A percentile compares a stretch with the other conserved stretches of the same genome.
Evolutionary conservation across 2,329 filamentous ascomycete species (phyloP).

Genomic region (Aureobasidium sp.): DNA sequence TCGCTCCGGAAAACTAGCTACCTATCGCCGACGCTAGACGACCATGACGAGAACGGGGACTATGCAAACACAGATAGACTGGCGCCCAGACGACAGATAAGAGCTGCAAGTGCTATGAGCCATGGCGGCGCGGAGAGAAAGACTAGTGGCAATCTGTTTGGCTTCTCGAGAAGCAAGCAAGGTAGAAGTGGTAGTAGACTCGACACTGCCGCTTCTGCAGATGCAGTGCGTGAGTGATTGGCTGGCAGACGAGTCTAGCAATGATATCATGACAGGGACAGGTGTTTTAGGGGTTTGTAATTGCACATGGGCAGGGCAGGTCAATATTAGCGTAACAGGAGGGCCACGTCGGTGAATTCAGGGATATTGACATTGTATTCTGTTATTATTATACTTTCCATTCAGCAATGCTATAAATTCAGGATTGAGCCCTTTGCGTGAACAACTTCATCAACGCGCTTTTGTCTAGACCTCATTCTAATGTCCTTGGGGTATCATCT

Average conservation of each 20-base stretch:
- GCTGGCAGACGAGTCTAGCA: background rate
- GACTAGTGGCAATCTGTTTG: background rate
- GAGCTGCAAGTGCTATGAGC: constrained; percentile 3
- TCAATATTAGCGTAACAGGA: background rate
- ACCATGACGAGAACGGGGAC: constrained; percentile 4
- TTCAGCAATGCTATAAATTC: too few relatives aligned
- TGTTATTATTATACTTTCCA: background rate
- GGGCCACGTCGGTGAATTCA: background rate
- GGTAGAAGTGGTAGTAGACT: background rate
- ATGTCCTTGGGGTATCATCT: constrained; percentile 9
- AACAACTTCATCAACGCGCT: background rate
- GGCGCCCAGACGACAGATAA: background rate
- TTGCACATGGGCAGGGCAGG: background rate
- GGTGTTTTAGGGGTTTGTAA: background rate
- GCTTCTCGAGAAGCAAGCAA: background rate
- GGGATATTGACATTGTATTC: background rate
- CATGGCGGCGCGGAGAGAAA: background rate
- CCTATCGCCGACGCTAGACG: background rate
- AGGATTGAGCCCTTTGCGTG: background rate
- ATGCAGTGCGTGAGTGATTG: background rate
- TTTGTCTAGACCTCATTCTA: background rate
- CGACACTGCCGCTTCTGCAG: background rate
- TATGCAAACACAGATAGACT: background rate
- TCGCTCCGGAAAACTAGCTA: constrained; percentile 12
- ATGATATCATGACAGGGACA: constrained; percentile 1